Percentiles rank a stretch among this genome's conserved stretches.
phyloP scores from a whole-genome alignment of 1,139 yeast genomes.

The Kurtzmaniella quercitrusa region DNA sequence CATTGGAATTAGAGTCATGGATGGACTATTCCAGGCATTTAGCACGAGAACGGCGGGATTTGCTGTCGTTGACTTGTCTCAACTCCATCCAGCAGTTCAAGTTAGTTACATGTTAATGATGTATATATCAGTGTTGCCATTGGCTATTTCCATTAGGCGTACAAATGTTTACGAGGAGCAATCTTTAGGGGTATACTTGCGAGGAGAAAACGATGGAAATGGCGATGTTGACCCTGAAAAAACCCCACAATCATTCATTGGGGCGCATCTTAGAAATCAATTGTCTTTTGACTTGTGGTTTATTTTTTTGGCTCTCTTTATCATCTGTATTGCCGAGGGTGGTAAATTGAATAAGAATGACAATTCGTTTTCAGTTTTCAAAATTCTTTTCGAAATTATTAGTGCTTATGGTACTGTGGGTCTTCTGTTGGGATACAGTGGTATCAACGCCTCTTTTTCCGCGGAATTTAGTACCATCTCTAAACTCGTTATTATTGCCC shows the following conservation, averaged over 20 bases:
- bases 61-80: conserved; percentile 61
- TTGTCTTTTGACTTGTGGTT: conserved; percentile 95
- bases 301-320: conserved; percentile 77
- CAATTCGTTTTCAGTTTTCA: conserved; percentile 61
- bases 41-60: conserved; percentile 95
- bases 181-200: conserved; percentile 77
- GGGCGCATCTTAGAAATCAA: conserved; percentile 87
- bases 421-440: conserved; percentile 77
- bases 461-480: conserved; percentile 70
- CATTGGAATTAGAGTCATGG: conserved; percentile 65
- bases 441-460: conserved; percentile 61
- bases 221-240: conserved; percentile 25
- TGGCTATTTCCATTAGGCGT: conserved; percentile 93
- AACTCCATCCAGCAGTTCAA: conserved; percentile 84
- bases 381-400: conserved; percentile 78
- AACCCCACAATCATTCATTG: conserved; percentile 61
- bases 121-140: conserved; percentile 94
- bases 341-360: conserved; percentile 45
- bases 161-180: conserved; percentile 98
- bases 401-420: conserved; percentile 98
- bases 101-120: conserved; percentile 94
- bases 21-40: conserved; percentile 87
- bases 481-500: conserved; percentile 78
- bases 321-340: conserved; percentile 85
- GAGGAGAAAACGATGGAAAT: conserved; percentile 30